Percentiles rank a stretch among this genome's conserved stretches.
Evolutionary conservation across 805 yeast species (phyloP).

Genomic region (Lachancea lanzarotensis): DNA sequence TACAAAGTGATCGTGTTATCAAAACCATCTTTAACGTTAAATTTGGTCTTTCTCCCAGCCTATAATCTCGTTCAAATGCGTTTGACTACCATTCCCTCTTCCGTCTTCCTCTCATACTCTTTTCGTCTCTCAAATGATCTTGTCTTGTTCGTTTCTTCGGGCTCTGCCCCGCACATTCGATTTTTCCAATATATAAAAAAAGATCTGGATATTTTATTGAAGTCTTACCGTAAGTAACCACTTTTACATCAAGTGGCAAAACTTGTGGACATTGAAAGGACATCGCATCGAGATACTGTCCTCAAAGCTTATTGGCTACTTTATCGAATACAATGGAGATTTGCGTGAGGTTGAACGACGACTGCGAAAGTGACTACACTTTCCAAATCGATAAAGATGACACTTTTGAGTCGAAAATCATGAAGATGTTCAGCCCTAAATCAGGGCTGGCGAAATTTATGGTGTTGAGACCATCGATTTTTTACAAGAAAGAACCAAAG

Average conservation of each 20-base stretch:
- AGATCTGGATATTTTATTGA: background rate
- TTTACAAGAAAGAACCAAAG: conserved; percentile 56
- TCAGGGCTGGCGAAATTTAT: conserved; percentile 46
- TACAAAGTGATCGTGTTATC: background rate
- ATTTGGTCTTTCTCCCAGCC: too few species aligned
- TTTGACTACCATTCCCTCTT: too few species aligned
- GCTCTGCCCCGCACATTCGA: background rate
- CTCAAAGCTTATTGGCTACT: background rate
- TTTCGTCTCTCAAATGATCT: background rate
- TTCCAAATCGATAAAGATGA: conserved; percentile 61
- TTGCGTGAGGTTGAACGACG: conserved; percentile 79
- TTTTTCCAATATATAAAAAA: background rate
- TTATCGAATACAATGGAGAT: conserved; percentile 24
- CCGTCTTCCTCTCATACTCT: too few species aligned
- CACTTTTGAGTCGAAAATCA: conserved; percentile 51
- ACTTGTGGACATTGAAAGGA: too few species aligned
- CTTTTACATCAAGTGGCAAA: too few species aligned
- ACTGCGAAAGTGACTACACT: conserved; percentile 82
- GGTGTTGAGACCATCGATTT: conserved; percentile 72
- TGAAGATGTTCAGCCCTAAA: conserved; percentile 44
- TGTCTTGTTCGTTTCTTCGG: background rate
- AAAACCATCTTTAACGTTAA: too few species aligned
- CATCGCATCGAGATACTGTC: background rate
- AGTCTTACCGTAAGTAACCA: background rate
- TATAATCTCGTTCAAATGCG: too few species aligned